A percentile compares a stretch with the other conserved stretches of the same genome.
phyloP scores from a whole-genome alignment of 2,329 filamentous ascomycete species.

The Epichloe coenophiala region DNA sequence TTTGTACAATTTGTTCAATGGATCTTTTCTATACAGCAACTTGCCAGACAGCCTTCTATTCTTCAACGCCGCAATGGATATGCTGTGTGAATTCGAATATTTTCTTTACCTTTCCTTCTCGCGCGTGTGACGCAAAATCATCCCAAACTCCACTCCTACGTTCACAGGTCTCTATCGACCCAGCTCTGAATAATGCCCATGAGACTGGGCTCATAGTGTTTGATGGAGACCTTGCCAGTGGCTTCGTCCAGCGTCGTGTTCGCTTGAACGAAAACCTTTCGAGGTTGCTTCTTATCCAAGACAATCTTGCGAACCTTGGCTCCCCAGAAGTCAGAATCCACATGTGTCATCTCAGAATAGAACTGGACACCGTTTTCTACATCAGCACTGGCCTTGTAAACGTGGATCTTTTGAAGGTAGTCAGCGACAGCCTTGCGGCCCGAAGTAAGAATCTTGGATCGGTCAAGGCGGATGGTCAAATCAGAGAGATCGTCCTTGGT shows the following conservation, averaged over 20 bases:
- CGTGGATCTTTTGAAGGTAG: slow-evolving; percentile 81
- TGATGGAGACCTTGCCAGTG: slow-evolving; percentile 58
- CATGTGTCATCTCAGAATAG: slow-evolving; percentile 72
- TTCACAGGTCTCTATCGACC: slow-evolving; percentile 45
- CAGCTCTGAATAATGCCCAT: slow-evolving; percentile 78
- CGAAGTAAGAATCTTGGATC: slow-evolving; percentile 70
- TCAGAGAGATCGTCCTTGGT: slow-evolving; percentile 63
- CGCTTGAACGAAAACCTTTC: slow-evolving; percentile 87
- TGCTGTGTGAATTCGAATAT: not conserved
- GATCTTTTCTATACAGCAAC: not conserved
- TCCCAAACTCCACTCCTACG: not conserved
- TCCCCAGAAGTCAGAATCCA: slow-evolving; percentile 73
- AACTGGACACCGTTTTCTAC: slow-evolving; percentile 62
- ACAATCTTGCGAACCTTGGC: slow-evolving; percentile 65
- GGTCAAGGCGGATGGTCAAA: slow-evolving; percentile 69
- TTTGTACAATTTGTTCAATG: slow-evolving; percentile 7
- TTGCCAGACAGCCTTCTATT: slow-evolving; percentile 1
- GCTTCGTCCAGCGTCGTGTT: slow-evolving; percentile 64
- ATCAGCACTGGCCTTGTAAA: slow-evolving; percentile 87
- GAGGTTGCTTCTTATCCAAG: slow-evolving; percentile 63
- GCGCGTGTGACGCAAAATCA: not conserved
- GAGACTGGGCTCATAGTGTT: slow-evolving; percentile 72
- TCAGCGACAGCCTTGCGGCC: slow-evolving; percentile 75
- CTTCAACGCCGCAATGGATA: not conserved
- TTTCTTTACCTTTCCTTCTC: not conserved